Base-by-base conservation (phyloP, 106 monocot genomes). In the Iris macrosiphon region DNA sequence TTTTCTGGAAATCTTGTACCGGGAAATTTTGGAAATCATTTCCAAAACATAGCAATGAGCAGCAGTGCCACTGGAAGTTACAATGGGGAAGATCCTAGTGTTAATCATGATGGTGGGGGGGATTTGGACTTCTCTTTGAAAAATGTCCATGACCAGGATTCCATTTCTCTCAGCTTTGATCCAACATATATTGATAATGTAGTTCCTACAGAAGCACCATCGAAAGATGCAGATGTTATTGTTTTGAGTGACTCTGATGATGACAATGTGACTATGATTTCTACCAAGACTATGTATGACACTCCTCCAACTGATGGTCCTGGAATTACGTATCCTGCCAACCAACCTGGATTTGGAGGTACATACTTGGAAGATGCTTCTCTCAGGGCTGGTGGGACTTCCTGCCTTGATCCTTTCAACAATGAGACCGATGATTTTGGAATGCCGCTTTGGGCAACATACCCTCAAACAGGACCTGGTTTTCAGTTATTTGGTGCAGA, bases 171-270 rank as follows among this genome's bases (percentile, higher is more conserved):
- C 33, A 67, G 67, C 45, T 71, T 80, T 35, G 77, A 77, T 48
- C 58, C 57, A 31, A 23, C 45, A 18, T 65, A 68, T 43, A 65
- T 47, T 70, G 55, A 71, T 41, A 54, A 73, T 47, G 29, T 51
- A 14, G 48, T 59, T 41, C 52, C 61, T 28, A 35, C 34, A 35
- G 10, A 6, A 10, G 20, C 37, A 22, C 52, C 49, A 35, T 60
- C 53, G 5, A 69, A 76, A 31, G 69, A 76, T 50, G 3, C 33
- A 11, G 71, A 77, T 48, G 45, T 94, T 42, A 94, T 94, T 49
- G 70, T 88, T 32, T 78, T 89, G 9, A 89, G 78, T 61, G 94
- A 94, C 48, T 88, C 94, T 31, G 94, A 89, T 52, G 91, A 92
- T 30, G 85, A 78, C 6, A 77, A 82, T 40, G 15, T 52, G 33